Conservation (phyloP, 2,329 filamentous ascomycete species). For the Pezizomycotina sp. region DNA sequence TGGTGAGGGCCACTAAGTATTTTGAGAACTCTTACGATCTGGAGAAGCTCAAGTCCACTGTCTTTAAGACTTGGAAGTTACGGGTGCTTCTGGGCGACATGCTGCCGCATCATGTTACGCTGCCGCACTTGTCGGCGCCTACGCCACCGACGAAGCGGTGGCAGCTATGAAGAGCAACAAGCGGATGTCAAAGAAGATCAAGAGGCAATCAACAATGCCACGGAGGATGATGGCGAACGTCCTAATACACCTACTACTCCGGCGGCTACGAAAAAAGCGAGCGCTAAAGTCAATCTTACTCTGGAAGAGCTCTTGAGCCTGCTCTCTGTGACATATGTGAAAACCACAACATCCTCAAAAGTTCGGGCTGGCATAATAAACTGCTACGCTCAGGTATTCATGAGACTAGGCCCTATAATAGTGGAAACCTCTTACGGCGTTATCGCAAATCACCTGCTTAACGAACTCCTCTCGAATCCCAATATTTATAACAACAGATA, state of each 20-base stretch:
- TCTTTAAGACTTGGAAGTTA: slow-evolving; percentile 80
- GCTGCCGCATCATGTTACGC: slow-evolving; percentile 75
- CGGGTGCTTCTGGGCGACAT: slow-evolving; percentile 56
- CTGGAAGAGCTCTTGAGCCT: slow-evolving; percentile 63
- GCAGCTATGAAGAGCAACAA: slow-evolving; percentile 39
- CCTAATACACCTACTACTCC: slow-evolving; percentile 55
- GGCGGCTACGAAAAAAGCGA: slow-evolving; percentile 43
- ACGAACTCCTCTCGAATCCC: slow-evolving; percentile 60
- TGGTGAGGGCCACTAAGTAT: slow-evolving; percentile 56
- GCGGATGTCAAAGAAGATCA: slow-evolving; percentile 54
- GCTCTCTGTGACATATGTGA: slow-evolving; percentile 65
- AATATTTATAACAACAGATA: slow-evolving; percentile 73
- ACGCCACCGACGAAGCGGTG: slow-evolving; percentile 43
- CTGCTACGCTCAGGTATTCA: slow-evolving; percentile 70
- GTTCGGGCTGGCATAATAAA: slow-evolving; percentile 68
- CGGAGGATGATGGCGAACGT: slow-evolving; percentile 56
- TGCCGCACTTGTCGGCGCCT: slow-evolving; percentile 64
- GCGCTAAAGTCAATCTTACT: slow-evolving; percentile 53
- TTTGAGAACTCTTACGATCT: slow-evolving; percentile 84
- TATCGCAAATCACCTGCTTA: slow-evolving; percentile 64
- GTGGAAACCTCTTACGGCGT: slow-evolving; percentile 67
- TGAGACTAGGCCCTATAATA: slow-evolving; percentile 61
- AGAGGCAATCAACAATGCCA: slow-evolving; percentile 44
- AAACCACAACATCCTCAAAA: slow-evolving; percentile 60
- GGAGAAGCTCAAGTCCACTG: slow-evolving; percentile 63